These are phyloP conservation scores for Malassezia sympodialis DNA, from an alignment of 1,284 basidiomycete species.

Conservation along the genomic window DNA sequence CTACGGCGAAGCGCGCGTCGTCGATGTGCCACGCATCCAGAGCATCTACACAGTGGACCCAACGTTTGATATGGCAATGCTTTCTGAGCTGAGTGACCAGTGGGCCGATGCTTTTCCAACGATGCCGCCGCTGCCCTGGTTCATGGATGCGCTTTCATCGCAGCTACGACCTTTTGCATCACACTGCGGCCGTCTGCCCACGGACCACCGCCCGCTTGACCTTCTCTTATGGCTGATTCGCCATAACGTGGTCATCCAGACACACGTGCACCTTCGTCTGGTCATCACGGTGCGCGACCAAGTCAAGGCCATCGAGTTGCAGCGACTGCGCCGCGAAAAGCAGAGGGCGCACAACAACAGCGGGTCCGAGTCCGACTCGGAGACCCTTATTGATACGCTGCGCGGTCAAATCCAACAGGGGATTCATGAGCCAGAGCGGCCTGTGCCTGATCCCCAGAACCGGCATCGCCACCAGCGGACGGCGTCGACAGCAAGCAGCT, in stretches of 20 bases:
- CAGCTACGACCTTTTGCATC: slow-evolving; percentile 21
- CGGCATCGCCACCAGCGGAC: neutral
- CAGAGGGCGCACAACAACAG: neutral
- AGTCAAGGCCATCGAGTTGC: slow-evolving; percentile 42
- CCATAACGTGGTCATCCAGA: slow-evolving; percentile 69
- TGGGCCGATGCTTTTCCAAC: slow-evolving; percentile 63
- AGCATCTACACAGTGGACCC: slow-evolving; percentile 62
- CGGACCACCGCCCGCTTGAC: slow-evolving; percentile 58
- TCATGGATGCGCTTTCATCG: slow-evolving; percentile 28
- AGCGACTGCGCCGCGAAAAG: slow-evolving; percentile 1
- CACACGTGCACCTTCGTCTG: slow-evolving; percentile 75
- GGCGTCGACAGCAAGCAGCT: neutral
- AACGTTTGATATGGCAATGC: slow-evolving; percentile 50
- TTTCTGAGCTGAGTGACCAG: slow-evolving; percentile 57
- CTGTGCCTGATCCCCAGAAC: neutral
- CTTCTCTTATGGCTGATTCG: slow-evolving; percentile 88
- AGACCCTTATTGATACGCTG: slow-evolving; percentile 10
- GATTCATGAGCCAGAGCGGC: slow-evolving; percentile 3
- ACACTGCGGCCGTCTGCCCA: slow-evolving; percentile 22
- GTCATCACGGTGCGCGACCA: slow-evolving; percentile 70
- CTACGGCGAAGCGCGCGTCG: slow-evolving; percentile 74
- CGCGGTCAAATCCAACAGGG: slow-evolving; percentile 1
- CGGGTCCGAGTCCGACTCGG: neutral
- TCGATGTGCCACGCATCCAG: slow-evolving; percentile 73
- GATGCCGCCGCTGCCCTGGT: slow-evolving; percentile 57